Evolutionary conservation across 306 rosid genomes (phyloP).

Genomic region (Quercus gilva): DNA sequence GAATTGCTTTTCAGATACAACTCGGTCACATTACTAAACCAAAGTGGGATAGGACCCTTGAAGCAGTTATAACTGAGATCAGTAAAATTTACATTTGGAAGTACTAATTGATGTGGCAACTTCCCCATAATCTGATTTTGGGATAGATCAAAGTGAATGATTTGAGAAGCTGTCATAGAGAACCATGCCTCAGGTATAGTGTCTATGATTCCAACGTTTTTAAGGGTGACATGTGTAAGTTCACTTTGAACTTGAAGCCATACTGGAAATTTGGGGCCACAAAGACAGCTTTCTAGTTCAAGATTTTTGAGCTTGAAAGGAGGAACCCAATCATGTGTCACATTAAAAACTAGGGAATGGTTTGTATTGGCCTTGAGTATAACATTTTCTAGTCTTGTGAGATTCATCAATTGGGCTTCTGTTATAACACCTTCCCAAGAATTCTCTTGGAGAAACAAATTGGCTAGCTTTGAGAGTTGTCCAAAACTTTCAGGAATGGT

Average conservation of each 20-base stretch:
- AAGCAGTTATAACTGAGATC: too few species aligned
- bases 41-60: too few species aligned
- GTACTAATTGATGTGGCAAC: too few species aligned
- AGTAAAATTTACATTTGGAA: neutral
- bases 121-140: neutral
- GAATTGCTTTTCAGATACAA: neutral
- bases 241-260: conserved; percentile 23
- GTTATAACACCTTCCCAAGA: too few species aligned
- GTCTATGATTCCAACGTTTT: neutral
- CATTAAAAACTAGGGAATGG: too few species aligned
- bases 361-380: too few species aligned
- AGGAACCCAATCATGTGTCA: neutral
- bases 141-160: neutral
- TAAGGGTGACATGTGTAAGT: neutral
- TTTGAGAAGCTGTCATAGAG: neutral
- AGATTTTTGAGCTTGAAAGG: neutral
- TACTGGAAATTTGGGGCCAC: conserved; percentile 19
- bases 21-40: too few species aligned
- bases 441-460: too few species aligned
- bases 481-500: too few species aligned
- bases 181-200: conserved; percentile 1
- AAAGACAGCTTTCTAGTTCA: neutral
- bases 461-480: too few species aligned
- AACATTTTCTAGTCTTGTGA: too few species aligned
- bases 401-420: too few species aligned